Base-by-base conservation (phyloP, 1,139 yeast genomes). In the Kurtzmaniella quercitrusa region DNA sequence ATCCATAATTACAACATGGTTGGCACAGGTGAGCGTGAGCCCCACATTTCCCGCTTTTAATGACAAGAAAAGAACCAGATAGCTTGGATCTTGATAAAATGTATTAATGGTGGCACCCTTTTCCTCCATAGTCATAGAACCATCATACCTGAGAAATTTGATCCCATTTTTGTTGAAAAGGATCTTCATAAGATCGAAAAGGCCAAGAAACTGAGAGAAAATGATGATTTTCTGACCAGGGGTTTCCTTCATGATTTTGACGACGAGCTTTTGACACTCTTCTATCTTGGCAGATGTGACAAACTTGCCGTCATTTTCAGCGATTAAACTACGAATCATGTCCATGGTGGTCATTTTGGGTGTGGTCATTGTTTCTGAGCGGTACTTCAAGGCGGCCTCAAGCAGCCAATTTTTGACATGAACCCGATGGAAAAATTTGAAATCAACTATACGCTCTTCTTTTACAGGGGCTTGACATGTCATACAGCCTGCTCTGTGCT, bases 11-110 rank as follows among this genome's bases (percentile, higher is more conserved):
- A 91, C 79, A 10, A 91, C 95, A 60, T 89, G 96, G 37, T 89
- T 85, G 0, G 98, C 98, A 66, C 95, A 87, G 0, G 97, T 91
- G 51, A 91, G 71, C 0, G 97, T 91, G 49, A 91, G 72, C 6
- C 98, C 98, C 12, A 90, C 93, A 59, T 88, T 90, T 54, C 98
- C 98, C 1, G 97, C 96, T 57, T 84, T 84, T 57, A 91, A 74
- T 0, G 96, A 87, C 21, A 89, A 73, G 41, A 91, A 68, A 58
- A 91, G 63, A 10, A 91, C 75, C 41, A 71, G 70, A 27, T 70
- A 64, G 2, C 65, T 61, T 1, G 74, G 65, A 38, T 79, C 75
- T 46, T 79, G 79, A 59, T 83, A 85, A 57, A 91, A 90, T 41
- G 69, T 65, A 44, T 74, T 74, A 38, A 91, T 80, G 1, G 81